Evolutionary conservation across 1,139 yeast species (phyloP), one percentile per base, ranked within the genome.

Genomic region (Candida sp.): DNA sequence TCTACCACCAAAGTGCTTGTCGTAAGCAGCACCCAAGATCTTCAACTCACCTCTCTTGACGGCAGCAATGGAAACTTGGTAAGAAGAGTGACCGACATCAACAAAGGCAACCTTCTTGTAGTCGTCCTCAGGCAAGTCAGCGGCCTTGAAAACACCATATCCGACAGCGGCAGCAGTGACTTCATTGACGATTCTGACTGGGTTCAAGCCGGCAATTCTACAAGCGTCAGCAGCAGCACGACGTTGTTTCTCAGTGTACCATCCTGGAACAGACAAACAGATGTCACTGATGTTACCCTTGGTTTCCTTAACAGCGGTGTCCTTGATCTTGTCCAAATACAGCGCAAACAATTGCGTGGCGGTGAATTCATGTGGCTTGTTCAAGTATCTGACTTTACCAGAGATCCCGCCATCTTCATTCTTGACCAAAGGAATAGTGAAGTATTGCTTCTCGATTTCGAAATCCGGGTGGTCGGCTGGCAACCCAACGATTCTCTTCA

Each of bases 91-190:
- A 63, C 99, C 99, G 72, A 96, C 90, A 75, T 94, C 99, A 55
- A 94, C 85, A 65, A 94, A 90, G 41, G 96, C 98, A 62, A 94
- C 91, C 68, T 84, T 88, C 78, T 89, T 87, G 66, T 94, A 88
- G 73, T 88, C 89, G 63, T 89, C 96, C 73, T 91, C 98, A 60
- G 90, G 91, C 72, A 97, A 94, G 63, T 94, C 90, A 67, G 90
- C 96, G 52, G 90, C 86, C 84, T 94, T 93, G 87, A 94, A 94
- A 56, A 94, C 98, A 81, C 99, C 99, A 79, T 94, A 96, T 62
- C 98, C 96, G 60, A 96, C 97, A 62, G 98, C 98, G 54, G 99
- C 99, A 56, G 99, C 98, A 54, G 99, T 93, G 58, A 90, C 86
- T 72, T 94, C 99, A 72, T 94, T 94, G 65, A 94, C 97, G 61